Base-by-base conservation (phyloP, 345 rosid genomes). In the Viola odorata region DNA sequence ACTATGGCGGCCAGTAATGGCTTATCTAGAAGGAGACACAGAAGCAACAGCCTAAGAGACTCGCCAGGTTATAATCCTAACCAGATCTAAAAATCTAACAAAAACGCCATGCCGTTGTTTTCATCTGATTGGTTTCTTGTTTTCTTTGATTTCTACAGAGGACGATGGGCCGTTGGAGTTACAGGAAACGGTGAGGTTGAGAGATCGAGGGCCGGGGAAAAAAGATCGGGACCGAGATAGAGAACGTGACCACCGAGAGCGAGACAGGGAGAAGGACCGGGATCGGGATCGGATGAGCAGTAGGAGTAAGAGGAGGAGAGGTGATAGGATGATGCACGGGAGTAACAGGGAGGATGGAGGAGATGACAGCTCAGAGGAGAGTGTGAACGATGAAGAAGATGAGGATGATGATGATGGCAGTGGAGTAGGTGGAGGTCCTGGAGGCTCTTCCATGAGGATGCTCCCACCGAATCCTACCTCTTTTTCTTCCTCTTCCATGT, bases 321-420 rank as follows among this genome's bases (percentile, higher is more conserved):
- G 87, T 8, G 97, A 94, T 57, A 80, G 91, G 44, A 57, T 83
- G 74, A 67, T 87, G 69, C 87, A 75, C 73, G 91, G 88, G n/a
- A 73, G 71, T 53, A 89, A 69, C 65, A 67, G 89, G 62, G 94
- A 83, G 62, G 97, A 87, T 55, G 96, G 81, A 39, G 85, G 59
- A 3, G 97, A 88, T 32, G 96, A 88, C 8, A 91, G 77, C 70
- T 84, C 96, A 4, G 99, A 91, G 60, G 99, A 91, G 74, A 95
- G 97, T 59, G 84, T 90, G 12, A 85, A 95, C 73, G 96, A 91
- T 14, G 96, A 95, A 7, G 99, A 91, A 55, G 97, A 91, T 6
- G 96, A 86, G 0, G 95, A 86, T 0, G 97, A 82, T 38, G 96
- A 74, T 12, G 88, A 75, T 8, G 85, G 78, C 2, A 84, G 79